phyloP scores from a whole-genome alignment of 768 basidiomycete species.

The Postia placenta region DNA sequence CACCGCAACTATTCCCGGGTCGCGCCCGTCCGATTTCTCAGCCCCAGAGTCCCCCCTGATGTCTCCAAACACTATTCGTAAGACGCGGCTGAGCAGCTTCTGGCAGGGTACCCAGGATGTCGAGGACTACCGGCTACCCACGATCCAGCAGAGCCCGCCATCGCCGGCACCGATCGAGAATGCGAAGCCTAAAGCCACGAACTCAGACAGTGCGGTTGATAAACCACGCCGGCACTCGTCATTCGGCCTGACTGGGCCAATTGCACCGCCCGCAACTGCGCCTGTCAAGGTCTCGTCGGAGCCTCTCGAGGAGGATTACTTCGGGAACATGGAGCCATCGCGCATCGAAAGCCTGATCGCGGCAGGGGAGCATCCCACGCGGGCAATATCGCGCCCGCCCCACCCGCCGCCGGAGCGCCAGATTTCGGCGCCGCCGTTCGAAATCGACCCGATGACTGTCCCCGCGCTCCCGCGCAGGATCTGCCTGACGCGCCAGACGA shows the following conservation, averaged over 20 bases:
- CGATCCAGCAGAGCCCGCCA: conserved; percentile 24
- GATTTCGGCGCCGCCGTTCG: conserved; percentile 22
- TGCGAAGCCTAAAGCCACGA: neutral
- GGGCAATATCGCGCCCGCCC: too few relatives aligned
- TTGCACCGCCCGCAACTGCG: conserved; percentile 23
- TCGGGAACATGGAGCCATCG: conserved; percentile 15
- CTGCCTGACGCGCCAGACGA: conserved; percentile 55
- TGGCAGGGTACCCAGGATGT: conserved; percentile 77
- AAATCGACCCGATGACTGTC: conserved; percentile 30
- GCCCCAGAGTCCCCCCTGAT: conserved; percentile 33
- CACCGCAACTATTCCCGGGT: conserved; percentile 59
- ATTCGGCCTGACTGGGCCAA: conserved; percentile 5
- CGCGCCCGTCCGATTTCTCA: conserved; percentile 34
- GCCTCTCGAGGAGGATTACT: conserved; percentile 25
- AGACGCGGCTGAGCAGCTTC: conserved; percentile 58
- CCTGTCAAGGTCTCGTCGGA: conserved; percentile 15
- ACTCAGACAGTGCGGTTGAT: neutral
- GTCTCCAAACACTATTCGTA: conserved; percentile 31
- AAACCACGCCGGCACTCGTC: neutral
- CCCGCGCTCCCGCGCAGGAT: conserved; percentile 47
- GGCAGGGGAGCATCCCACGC: neutral
- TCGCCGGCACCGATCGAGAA: conserved; percentile 3
- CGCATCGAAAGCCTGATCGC: neutral
- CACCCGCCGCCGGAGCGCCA: conserved; percentile 16
- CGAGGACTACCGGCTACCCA: conserved; percentile 28